phyloP scores from a whole-genome alignment of 768 basidiomycete species.

The Lactarius quietus region DNA sequence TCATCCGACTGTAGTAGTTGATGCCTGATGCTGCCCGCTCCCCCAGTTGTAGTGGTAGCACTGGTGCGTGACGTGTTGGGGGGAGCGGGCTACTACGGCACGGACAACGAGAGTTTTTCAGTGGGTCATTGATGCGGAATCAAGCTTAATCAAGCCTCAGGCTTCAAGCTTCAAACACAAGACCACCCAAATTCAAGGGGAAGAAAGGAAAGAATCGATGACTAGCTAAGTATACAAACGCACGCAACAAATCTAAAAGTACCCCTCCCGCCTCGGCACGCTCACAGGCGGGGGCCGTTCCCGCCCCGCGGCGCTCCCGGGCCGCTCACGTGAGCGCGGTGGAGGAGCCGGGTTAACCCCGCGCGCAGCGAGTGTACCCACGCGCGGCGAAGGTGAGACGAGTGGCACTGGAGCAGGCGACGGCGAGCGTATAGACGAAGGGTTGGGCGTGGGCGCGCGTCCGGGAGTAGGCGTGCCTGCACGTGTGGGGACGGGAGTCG shows the following conservation, averaged over 20 bases:
- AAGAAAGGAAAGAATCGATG: not conserved
- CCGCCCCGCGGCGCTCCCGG: slow-evolving; percentile 48
- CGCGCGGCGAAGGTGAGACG: not conserved
- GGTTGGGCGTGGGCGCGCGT: slow-evolving; percentile 16
- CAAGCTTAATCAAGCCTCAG: too few relatives aligned
- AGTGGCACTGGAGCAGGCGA: not conserved
- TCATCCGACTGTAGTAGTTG: too few relatives aligned
- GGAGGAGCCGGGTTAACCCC: slow-evolving; percentile 48
- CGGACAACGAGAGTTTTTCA: too few relatives aligned
- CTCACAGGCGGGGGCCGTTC: slow-evolving; percentile 49
- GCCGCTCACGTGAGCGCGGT: slow-evolving; percentile 64
- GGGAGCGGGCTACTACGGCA: too few relatives aligned
- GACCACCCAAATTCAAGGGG: not conserved
- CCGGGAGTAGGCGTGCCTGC: slow-evolving; percentile 4
- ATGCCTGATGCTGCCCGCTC: too few relatives aligned
- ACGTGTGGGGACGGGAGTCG: slow-evolving; percentile 12
- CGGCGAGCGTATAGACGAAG: not conserved
- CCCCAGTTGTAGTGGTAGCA: too few relatives aligned
- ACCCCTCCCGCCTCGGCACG: slow-evolving; percentile 58
- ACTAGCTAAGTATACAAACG: not conserved
- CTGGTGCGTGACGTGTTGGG: too few relatives aligned
- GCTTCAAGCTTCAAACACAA: not conserved
- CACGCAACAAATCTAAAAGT: slow-evolving; percentile 41
- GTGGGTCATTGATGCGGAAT: too few relatives aligned
- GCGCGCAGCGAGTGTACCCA: not conserved